A percentile compares a stretch with the other conserved stretches of the same genome.
Conservation (phyloP, 1,284 basidiomycete genomes). For the Trametes pubescens region DNA sequence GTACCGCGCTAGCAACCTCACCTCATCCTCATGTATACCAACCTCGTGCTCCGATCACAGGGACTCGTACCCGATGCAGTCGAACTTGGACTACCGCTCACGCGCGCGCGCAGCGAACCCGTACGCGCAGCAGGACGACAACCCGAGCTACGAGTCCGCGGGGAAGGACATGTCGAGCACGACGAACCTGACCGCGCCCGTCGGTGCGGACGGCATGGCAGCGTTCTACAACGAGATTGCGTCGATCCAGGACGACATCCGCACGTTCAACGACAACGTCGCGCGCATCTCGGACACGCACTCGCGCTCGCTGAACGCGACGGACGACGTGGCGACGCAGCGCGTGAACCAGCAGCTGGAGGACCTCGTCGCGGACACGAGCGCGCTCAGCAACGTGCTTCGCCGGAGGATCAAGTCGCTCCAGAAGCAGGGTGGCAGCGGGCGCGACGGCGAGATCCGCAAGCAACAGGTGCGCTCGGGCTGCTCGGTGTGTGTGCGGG, state of each 20-base stretch:
- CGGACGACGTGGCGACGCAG: constrained; percentile 73
- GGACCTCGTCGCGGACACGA: constrained; percentile 81
- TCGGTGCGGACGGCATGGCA: constrained; percentile 77
- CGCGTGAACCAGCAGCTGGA: constrained; percentile 73
- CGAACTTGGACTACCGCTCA: constrained; percentile 55
- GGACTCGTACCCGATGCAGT: constrained; percentile 74
- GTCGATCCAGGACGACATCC: constrained; percentile 76
- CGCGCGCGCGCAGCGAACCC: constrained; percentile 56
- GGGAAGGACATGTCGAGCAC: constrained; percentile 58
- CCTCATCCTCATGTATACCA: constrained; percentile 14
- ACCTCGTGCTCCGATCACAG: constrained; percentile 41
- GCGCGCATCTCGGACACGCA: constrained; percentile 75
- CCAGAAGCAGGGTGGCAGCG: constrained; percentile 74
- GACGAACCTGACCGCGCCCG: constrained; percentile 54
- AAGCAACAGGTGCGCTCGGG: constrained; percentile 76
- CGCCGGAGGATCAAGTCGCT: constrained; percentile 84
- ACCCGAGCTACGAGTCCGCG: constrained; percentile 69
- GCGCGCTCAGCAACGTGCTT: constrained; percentile 74
- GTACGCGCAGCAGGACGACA: constrained; percentile 67
- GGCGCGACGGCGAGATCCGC: constrained; percentile 82
- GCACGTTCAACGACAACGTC: constrained; percentile 76
- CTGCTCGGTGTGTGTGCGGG: constrained; percentile 43
- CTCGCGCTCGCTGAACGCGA: constrained; percentile 80
- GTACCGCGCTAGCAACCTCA: constrained; percentile 36
- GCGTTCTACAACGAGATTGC: constrained; percentile 82